These are phyloP conservation scores for Posidonia oceanica DNA, from an alignment of 116 monocot genomes.

Conservation along the genomic window DNA sequence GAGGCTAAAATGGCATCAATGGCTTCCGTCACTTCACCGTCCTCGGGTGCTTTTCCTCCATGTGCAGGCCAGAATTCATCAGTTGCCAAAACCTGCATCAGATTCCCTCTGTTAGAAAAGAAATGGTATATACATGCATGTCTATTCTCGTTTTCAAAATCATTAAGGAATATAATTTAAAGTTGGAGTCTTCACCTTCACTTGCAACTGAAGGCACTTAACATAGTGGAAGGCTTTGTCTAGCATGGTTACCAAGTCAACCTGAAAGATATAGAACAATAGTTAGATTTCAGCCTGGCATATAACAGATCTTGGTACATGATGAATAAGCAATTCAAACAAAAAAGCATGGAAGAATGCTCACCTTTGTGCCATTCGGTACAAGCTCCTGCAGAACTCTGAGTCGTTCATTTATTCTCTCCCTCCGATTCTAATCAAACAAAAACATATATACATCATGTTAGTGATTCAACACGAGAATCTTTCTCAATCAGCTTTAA, in stretches of 20 bases:
- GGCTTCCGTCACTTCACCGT: constrained; percentile 73
- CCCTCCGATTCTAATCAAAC: constrained; percentile 57
- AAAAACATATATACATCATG: constrained; percentile 1
- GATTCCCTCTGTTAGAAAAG: background rate
- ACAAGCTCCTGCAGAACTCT: constrained; percentile 73
- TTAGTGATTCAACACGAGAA: background rate
- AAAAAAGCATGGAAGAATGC: background rate
- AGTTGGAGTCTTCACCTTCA: constrained; percentile 38
- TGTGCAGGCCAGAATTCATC: constrained; percentile 89
- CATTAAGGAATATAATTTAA: background rate
- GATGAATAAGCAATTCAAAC: background rate
- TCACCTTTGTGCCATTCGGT: constrained; percentile 84
- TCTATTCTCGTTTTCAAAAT: background rate
- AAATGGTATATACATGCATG: background rate
- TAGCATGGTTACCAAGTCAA: constrained; percentile 90
- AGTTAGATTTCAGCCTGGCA: too few relatives aligned
- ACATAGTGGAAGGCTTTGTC: constrained; percentile 93
- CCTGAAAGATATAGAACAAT: constrained; percentile 21
- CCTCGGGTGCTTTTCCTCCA: constrained; percentile 64
- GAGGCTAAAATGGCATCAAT: constrained; percentile 86
- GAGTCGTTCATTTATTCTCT: constrained; percentile 65
- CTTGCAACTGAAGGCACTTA: constrained; percentile 93
- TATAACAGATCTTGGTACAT: background rate
- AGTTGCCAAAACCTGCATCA: constrained; percentile 56
- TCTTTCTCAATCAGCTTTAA: background rate